Base-by-base conservation (phyloP, 805 yeast species). In the Candida xyloterini region DNA sequence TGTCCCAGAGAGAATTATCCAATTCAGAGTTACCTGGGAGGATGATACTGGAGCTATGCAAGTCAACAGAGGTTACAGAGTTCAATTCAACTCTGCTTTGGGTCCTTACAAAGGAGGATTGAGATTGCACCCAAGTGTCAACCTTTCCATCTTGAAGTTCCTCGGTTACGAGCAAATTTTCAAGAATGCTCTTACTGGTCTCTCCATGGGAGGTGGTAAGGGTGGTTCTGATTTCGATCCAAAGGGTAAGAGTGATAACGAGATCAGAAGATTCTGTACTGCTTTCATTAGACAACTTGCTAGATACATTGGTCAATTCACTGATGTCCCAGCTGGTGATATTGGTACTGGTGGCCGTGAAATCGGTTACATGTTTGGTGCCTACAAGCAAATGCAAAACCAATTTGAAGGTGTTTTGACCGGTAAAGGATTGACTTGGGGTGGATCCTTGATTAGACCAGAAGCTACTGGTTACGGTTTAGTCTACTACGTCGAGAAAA, bases 61-160 rank as follows among this genome's bases (percentile, higher is more conserved):
- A 73, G 95, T 91, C 53, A 93, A 93, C 81, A 79, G 89, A 55
- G 99, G 98, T 67, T 91, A 78, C 89, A 81, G 99, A 74, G 97
- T 91, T 50, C 99, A 91, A 74, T 91, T 87, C 79, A 91, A 89
- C 82, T 88, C 96, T 41, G 95, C 97, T 41, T 77, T 93, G 53
- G 99, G 99, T 65, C 99, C 99, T 57, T 91, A 88, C 86, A 91
- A 91, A 76, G 99, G 99, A 65, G 99, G 99, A 66, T 78, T 91
- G 57, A 82, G 99, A 71, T 84, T 91, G 80, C 98, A 91, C 76
- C 97, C 97, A 60, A 74, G 95, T 41, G 99, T 91, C 57, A 93
- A 90, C 73, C 76, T 91, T 60, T 88, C 96, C 42, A 87, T 91
- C 67, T 79, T 91, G 65, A 91, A 91, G 75, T 91, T 91, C 72